Conservation (phyloP, 768 basidiomycete genomes). For the Paxillus involutus region DNA sequence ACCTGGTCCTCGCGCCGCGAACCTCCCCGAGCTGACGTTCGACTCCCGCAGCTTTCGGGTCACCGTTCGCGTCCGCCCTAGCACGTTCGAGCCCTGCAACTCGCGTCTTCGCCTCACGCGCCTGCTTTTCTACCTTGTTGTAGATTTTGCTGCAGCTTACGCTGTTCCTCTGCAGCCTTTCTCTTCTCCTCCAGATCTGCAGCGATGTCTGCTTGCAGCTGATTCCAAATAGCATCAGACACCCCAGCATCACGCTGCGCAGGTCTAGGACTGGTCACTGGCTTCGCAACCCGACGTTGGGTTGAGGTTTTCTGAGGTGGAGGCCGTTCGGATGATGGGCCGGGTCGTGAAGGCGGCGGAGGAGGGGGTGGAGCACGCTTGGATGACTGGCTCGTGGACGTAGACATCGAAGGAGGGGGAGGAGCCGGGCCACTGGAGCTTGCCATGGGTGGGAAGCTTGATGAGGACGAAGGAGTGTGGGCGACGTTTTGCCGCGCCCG, state of each 20-base stretch:
- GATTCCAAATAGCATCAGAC: conserved; percentile 49
- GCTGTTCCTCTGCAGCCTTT: conserved; percentile 18
- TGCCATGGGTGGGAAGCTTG: conserved; percentile 15
- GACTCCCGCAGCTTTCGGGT: conserved; percentile 20
- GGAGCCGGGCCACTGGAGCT: conserved; percentile 20
- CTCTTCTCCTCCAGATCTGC: conserved; percentile 21
- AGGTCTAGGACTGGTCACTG: conserved; percentile 3
- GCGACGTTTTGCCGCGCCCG: conserved; percentile 17
- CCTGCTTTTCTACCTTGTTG: conserved; percentile 9
- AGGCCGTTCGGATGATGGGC: conserved; percentile 2
- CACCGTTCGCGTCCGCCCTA: conserved; percentile 17
- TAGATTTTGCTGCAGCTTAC: conserved; percentile 19
- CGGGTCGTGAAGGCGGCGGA: conserved; percentile 5
- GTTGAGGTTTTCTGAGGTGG: neutral
- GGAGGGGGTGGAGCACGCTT: conserved; percentile 22
- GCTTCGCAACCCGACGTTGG: neutral
- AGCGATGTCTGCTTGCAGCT: conserved; percentile 42
- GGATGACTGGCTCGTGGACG: conserved; percentile 17
- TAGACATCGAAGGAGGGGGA: conserved; percentile 20
- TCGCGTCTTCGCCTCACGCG: conserved; percentile 11
- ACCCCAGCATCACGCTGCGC: conserved; percentile 51
- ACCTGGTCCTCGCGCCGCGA: conserved; percentile 27
- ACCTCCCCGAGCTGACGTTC: conserved; percentile 30
- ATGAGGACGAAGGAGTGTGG: neutral
- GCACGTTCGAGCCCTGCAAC: conserved; percentile 15